phyloP scores from a whole-genome alignment of 140 eudicot species.

The Stevia rebaudiana region DNA sequence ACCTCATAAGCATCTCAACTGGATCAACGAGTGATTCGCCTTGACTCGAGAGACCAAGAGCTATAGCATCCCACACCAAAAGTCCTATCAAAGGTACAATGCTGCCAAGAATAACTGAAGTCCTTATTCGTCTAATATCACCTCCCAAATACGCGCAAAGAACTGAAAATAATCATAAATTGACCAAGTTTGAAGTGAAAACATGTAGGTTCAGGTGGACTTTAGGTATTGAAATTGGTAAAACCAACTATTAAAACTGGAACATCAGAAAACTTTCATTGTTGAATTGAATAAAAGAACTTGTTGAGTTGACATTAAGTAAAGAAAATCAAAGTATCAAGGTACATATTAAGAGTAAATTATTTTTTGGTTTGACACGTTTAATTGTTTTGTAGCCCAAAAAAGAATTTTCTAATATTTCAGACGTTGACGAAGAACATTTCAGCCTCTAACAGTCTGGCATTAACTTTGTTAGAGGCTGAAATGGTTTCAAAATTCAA shows the following conservation, averaged over 20 bases:
- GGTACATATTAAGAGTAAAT: too few species aligned
- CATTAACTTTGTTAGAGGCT: too few species aligned
- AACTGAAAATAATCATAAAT: conserved; percentile 41
- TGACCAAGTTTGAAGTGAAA: not conserved
- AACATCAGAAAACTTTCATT: too few species aligned
- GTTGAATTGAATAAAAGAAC: not conserved
- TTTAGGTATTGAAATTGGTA: not conserved
- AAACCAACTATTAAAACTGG: not conserved
- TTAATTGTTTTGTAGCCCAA: too few species aligned
- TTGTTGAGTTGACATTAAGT: not conserved
- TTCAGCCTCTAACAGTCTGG: too few species aligned
- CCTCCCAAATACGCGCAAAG: conserved; percentile 74
- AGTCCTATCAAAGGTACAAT: conserved; percentile 63
- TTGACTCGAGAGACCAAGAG: conserved; percentile 55
- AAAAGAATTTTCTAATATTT: too few species aligned
- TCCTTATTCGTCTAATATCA: conserved; percentile 58
- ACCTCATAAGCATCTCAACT: conserved; percentile 71
- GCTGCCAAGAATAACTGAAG: conserved; percentile 69
- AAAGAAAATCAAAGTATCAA: conserved; percentile 18
- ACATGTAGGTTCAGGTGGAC: not conserved
- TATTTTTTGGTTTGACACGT: too few species aligned
- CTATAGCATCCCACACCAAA: conserved; percentile 67
- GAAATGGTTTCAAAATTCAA: too few species aligned
- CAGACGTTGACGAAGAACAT: too few species aligned
- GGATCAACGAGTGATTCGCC: conserved; percentile 59